These are phyloP conservation scores for Trichoderma atroviride DNA, from an alignment of 2,329 filamentous ascomycete species.

Conservation along the genomic window DNA sequence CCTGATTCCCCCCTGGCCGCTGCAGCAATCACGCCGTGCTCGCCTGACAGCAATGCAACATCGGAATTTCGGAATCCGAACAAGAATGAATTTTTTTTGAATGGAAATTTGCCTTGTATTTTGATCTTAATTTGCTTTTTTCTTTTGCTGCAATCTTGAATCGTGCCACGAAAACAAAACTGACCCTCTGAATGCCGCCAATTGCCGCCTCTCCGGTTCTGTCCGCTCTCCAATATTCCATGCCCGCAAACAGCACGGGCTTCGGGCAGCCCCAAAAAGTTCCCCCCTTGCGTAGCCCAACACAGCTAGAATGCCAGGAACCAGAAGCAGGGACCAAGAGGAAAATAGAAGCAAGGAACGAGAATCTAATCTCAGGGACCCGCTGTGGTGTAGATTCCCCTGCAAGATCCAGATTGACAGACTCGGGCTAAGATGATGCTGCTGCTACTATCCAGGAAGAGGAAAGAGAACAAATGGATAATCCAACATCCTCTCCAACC, in stretches of 20 bases:
- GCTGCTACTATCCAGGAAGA: not conserved
- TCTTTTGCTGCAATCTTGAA: not conserved
- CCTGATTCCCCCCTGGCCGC: slow-evolving; percentile 7
- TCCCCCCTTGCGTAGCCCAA: slow-evolving; percentile 9
- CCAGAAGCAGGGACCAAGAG: not conserved
- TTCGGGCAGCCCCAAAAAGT: not conserved
- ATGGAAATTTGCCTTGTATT: not conserved
- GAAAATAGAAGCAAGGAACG: not conserved
- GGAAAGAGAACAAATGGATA: not conserved
- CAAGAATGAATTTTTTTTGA: not conserved
- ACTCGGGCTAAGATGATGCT: not conserved
- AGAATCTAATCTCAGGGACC: slow-evolving; percentile 4
- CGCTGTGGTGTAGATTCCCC: not conserved
- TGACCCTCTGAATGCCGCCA: slow-evolving; percentile 5
- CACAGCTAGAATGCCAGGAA: not conserved
- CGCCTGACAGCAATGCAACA: not conserved
- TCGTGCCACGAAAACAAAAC: not conserved
- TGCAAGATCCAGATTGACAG: not conserved
- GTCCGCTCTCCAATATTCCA: not conserved
- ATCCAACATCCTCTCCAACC: not conserved
- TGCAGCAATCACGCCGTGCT: not conserved
- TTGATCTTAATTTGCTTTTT: not conserved
- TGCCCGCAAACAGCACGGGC: not conserved
- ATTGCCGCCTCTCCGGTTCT: slow-evolving; percentile 14
- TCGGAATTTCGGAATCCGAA: not conserved